phyloP scores from a whole-genome alignment of 2,329 filamentous ascomycete genomes.

The Fusarium devonianum region DNA sequence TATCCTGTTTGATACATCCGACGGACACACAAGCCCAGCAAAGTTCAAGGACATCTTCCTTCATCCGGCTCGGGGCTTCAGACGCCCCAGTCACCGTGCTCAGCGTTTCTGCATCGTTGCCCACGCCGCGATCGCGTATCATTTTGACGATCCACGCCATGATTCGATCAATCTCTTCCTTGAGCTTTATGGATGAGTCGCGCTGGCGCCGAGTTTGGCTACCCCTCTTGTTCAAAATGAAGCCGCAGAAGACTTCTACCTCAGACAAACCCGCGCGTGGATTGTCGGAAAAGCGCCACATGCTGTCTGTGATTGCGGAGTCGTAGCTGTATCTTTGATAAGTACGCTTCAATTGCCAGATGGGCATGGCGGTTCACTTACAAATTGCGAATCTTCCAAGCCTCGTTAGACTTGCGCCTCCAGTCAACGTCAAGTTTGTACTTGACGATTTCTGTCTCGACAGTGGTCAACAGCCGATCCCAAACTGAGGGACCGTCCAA shows the following conservation, averaged over 20 bases:
- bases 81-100: slow-evolving; percentile 14
- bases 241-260: slow-evolving; percentile 63
- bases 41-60: slow-evolving; percentile 44
- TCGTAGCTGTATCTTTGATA: no score
- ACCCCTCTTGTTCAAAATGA: slow-evolving; percentile 60
- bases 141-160: slow-evolving; percentile 51
- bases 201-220: slow-evolving; percentile 59
- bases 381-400: slow-evolving; percentile 55
- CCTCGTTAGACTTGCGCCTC: slow-evolving; percentile 47
- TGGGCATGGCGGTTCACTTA: slow-evolving; percentile 51
- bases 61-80: slow-evolving; percentile 12
- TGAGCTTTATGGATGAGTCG: slow-evolving; percentile 59
- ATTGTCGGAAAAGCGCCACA: slow-evolving; percentile 54
- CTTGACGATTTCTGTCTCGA: slow-evolving; percentile 30
- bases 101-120: slow-evolving; percentile 18
- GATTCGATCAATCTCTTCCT: slow-evolving; percentile 59
- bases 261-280: slow-evolving; percentile 54
- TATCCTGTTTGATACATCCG: slow-evolving; percentile 26
- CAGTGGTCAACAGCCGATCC: slow-evolving; percentile 48
- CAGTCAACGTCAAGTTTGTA: slow-evolving; percentile 44
- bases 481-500: slow-evolving; percentile 50
- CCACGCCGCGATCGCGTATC: slow-evolving; percentile 35
- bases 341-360: no score
- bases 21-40: slow-evolving; percentile 48
- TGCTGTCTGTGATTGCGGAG: slow-evolving; percentile 50